Evolutionary conservation across 495 filamentous ascomycete species (phyloP), one percentile per base, ranked within the genome.

Genomic region (Aspergillus steynii): DNA sequence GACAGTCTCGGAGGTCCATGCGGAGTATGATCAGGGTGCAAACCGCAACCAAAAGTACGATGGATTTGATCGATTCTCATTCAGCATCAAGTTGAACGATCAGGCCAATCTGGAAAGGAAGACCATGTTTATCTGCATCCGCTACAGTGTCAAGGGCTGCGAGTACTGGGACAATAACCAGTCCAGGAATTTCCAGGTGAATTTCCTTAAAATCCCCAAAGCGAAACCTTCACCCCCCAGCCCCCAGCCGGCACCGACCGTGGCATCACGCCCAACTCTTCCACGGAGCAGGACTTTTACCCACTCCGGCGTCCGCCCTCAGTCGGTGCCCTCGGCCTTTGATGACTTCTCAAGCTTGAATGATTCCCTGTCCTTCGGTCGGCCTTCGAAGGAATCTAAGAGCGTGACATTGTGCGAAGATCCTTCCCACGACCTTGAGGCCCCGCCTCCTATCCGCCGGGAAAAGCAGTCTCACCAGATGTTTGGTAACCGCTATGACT

Each of bases 111-210:
- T 99, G 34, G 93, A 97, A 66, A 82, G 83, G 51, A 97, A 96
- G 80, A 93, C 91, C 1, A 78, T 98, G 66, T 91, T 91, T 68
- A 88, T 97, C 63, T 99, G 95, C 77, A 86, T 98, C 51, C 88
- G 91, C 29, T 99, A 98, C 74, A 87, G 74, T 49, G 91, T 96
- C 48, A 86, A 85, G 63, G 92, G 93, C 6, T 85, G 90, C 64
- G 94, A 97, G 64, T 89, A 86, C 70, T 99, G 95, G 95, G 96
- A 99, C 77, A 99, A 93, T 79, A 98, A 99, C 69, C 73, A 82
- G 59, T 78, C 78, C 12, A 82, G 85, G 71, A 97, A 99, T 73
- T 98, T 92, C 74, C 92, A 96, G 66, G 84, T 97, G 55, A 92
- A 96, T 69, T 99, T 99, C 77, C 78, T 80, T 50, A 96, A 92